Base-by-base conservation (phyloP, 106 monocot species). In the Dioscorea dumetorum region DNA sequence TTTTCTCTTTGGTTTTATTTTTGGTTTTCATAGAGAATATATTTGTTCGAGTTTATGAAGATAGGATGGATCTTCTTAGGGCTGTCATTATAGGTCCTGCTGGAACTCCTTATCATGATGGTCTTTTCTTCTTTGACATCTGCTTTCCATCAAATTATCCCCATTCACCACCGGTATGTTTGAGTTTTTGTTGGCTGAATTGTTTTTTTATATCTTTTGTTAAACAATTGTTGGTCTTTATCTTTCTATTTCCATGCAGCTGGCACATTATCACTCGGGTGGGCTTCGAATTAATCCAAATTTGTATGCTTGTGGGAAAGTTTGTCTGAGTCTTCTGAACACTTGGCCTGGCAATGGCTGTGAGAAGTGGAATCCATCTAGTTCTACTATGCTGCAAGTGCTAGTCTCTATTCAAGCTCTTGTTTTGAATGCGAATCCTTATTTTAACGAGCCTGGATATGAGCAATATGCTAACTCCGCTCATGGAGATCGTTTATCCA, bases 301-400 rank as follows among this genome's bases (percentile, higher is more conserved):
- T 65, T 69, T 84, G 62, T 83, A 83, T 72, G 68, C 34, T 9
- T 79, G 65, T 69, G 83, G 83, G 50, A 83, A 79, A 49, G 83
- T 83, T 24, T 83, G 83, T 33, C 83, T 83, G 50, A 83, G 83
- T 64, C 79, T 83, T 75, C 72, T 83, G n/a, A 74, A 75, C 21
- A 83, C 83, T 4, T 83, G 83, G 83, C 23, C 41, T 68, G 83
- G 83, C 64, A 64, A 53, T 63, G 79, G 79, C 21, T 83, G 79
- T 23, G 83, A 83, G 68, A 76, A 64, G 49, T 83, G 83, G 83
- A 72, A 63, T 11, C 20, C 69, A 58, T 63, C 68, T 18, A 76
- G 69, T 8, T 83, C 83, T 28, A 83, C 83, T 63, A 83, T 83
- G 75, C 67, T 83, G 31, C 83, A 83, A 59, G 83, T 83, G 14